These are phyloP conservation scores for Calcarisporium arbuscula DNA, from an alignment of 2,329 filamentous ascomycete species.

Conservation along the genomic window DNA sequence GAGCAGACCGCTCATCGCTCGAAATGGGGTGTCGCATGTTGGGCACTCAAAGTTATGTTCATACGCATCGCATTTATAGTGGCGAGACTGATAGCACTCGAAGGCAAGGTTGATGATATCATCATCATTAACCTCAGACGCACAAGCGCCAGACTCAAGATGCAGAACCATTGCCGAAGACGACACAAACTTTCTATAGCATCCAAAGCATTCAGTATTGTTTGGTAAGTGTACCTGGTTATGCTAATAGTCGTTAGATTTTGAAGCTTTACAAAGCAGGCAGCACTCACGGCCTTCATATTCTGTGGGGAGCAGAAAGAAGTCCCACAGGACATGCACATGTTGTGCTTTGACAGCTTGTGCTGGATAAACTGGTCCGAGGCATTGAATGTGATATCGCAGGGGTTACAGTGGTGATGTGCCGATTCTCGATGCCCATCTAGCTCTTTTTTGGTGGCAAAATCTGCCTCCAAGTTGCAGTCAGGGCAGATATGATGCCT, in stretches of 20 bases:
- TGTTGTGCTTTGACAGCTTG: slow-evolving; percentile 8
- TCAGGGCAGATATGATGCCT: slow-evolving; percentile 6
- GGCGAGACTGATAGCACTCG: slow-evolving; percentile 3
- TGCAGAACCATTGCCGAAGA: slow-evolving; percentile 19
- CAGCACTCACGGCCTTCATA: slow-evolving; percentile 8
- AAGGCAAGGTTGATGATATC: slow-evolving; percentile 7
- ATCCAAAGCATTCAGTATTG: slow-evolving; percentile 12
- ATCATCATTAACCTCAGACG: slow-evolving; percentile 6
- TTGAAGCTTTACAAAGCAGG: no score
- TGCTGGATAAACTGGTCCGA: slow-evolving; percentile 7
- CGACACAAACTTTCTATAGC: slow-evolving; percentile 9
- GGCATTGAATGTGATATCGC: neutral
- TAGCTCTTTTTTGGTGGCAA: slow-evolving; percentile 3
- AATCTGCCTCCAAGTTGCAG: slow-evolving; percentile 4
- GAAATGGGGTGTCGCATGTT: slow-evolving; percentile 9
- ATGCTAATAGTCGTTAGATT: no score
- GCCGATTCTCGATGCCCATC: slow-evolving; percentile 6
- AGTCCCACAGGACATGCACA: slow-evolving; percentile 10
- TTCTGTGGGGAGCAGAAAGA: slow-evolving; percentile 9
- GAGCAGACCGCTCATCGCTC: slow-evolving; percentile 13
- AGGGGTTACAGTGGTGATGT: slow-evolving; percentile 6
- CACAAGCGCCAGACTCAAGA: slow-evolving; percentile 15
- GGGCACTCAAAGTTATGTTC: slow-evolving; percentile 12
- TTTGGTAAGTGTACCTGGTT: slow-evolving; percentile 9
- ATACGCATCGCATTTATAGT: slow-evolving; percentile 14